Base-by-base conservation (phyloP, 2,329 filamentous ascomycete genomes). In the Claviceps lovelessii region DNA sequence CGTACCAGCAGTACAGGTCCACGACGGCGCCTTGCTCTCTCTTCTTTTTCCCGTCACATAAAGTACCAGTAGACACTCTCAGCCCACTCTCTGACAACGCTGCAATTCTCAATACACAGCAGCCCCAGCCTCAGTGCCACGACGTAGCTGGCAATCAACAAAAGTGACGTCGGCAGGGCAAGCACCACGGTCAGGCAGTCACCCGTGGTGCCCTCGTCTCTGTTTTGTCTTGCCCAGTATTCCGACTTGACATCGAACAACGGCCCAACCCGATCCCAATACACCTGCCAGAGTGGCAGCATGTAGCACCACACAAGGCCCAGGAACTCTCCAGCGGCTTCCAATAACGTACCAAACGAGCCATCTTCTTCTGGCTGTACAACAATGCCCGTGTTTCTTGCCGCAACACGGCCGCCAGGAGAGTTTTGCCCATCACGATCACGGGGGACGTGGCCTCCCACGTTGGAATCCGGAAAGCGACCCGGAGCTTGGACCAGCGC, bases 211-310 rank as follows among this genome's bases (percentile, higher is more conserved):
- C 57, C 54, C 47, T 64, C 55, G 23, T 62, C 54, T 39, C 55
- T 61, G 17, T 57, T 58, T 31, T 62, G 59, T 42, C 62, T 58
- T 53, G 59, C 54, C 67, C 71, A 69, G 54, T 69, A 63, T 37
- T 65, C 61, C 33, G 72, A 74, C 2, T 63, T 58, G 8, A 60
- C 58, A 59, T 72, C 61, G 55, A 75, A 71, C 13, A 73, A 69
- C 2, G 72, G 72, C 51, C 60, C 60, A 17, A 74, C 65, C 13
- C 68, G 56, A 45, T 54, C 56, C 69, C 64, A 72, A 61, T 72
- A 74, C 33, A 65, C 47, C n/a, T 47, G 44, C 41, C 52, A 54
- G 17, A 55, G 48, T 13, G 51, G 54, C 10, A 55, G 28, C 31
- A 57, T n/a, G 33, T 55, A 51, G 49, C 56, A 57, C 52, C 56